Evolutionary conservation across 192 early-diverging fungal species (phyloP), one percentile per base, ranked within the genome.

Genomic region (Coemansia javaensis): DNA sequence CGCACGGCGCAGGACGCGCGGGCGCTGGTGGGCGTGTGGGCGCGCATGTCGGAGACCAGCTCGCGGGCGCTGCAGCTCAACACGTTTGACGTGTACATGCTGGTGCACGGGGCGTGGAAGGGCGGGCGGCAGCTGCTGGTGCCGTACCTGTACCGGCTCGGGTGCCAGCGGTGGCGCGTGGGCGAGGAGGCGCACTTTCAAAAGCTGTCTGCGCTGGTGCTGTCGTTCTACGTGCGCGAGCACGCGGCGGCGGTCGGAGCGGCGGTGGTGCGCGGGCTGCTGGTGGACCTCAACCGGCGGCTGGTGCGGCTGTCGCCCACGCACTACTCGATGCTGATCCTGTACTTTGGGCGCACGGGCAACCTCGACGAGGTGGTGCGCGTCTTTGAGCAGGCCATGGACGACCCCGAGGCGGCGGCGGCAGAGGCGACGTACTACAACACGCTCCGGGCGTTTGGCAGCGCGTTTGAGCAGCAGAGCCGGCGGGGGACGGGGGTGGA

Each of bases 41-140:
- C 44, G 42, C 23, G 41, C 27, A 58, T 74, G 13, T 61, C 70
- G 7, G 33, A 39, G 17, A 25, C 23, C 40, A 65, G 68, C 40
- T 59, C 49, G 5, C 23, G 10, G 18, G 22, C 50, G 11, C 15
- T 61, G 25, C 47, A 42, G 30, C 43, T 74, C 8, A 47, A 40
- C 18, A 27, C 43, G n/a, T 74, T 53, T 42, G 63, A 74, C 22
- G 34, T 66, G 7, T 51, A 51, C 40, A 40, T 74, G 54, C 20
- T 74, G 30, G 28, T 74, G 4, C 33, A 66, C 30, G 70, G 70
- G 10, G 63, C 70, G 7, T 74, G 70, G 70, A 74, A 74, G 54
- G 45, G 63, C 32, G 39, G 47, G 35, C 49, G 70, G 12, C 59
- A 66, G 18, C 11, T 41, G 27, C 33, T 61, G 9, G 45, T 74